A percentile compares a stretch with the other conserved stretches of the same genome.
Evolutionary conservation across 352 stramenopile genomes (phyloP).

Genomic region (Phytophthora colocasiae): DNA sequence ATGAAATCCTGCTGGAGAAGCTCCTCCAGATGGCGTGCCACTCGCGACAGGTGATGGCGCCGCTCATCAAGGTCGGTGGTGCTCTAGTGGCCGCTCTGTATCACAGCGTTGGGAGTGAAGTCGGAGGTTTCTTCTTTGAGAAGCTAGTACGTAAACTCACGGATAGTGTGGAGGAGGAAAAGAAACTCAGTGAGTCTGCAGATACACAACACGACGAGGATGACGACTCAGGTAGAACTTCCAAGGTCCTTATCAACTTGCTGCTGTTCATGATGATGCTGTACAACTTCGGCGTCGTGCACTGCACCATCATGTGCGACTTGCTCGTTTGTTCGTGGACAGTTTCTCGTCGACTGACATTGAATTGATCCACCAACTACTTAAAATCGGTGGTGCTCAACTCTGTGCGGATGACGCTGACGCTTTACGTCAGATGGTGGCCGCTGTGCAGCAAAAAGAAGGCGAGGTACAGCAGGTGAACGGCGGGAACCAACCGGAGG

Average conservation of each 20-base stretch:
- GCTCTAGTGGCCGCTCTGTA: slow-evolving; percentile 78
- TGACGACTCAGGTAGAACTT: slow-evolving; percentile 42
- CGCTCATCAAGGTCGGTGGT: slow-evolving; percentile 80
- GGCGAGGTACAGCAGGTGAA: slow-evolving; percentile 43
- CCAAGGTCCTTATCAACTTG: slow-evolving; percentile 82
- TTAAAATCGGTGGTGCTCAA: slow-evolving; percentile 84
- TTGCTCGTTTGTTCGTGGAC: slow-evolving; percentile 85
- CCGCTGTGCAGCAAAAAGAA: slow-evolving; percentile 83
- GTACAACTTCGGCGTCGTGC: slow-evolving; percentile 91
- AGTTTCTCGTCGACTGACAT: slow-evolving; percentile 81
- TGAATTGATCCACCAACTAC: slow-evolving; percentile 88
- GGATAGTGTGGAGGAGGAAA: slow-evolving; percentile 50
- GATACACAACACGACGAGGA: slow-evolving; percentile 27
- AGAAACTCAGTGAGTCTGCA: slow-evolving; percentile 29
- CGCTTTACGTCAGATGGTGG: slow-evolving; percentile 88
- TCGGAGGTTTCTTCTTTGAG: slow-evolving; percentile 86
- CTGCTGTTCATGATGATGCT: slow-evolving; percentile 89
- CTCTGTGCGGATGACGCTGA: slow-evolving; percentile 86
- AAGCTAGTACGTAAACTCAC: slow-evolving; percentile 72
- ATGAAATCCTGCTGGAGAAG: slow-evolving; percentile 75
- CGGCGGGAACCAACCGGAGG: slow-evolving; percentile 41
- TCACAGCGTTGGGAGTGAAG: slow-evolving; percentile 78
- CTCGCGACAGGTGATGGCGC: slow-evolving; percentile 75
- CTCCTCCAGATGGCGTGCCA: slow-evolving; percentile 71
- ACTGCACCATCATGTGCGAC: slow-evolving; percentile 92